Evolutionary conservation across 2,329 filamentous ascomycete genomes (phyloP).

Genomic region (Diaporthe aspalathi): DNA sequence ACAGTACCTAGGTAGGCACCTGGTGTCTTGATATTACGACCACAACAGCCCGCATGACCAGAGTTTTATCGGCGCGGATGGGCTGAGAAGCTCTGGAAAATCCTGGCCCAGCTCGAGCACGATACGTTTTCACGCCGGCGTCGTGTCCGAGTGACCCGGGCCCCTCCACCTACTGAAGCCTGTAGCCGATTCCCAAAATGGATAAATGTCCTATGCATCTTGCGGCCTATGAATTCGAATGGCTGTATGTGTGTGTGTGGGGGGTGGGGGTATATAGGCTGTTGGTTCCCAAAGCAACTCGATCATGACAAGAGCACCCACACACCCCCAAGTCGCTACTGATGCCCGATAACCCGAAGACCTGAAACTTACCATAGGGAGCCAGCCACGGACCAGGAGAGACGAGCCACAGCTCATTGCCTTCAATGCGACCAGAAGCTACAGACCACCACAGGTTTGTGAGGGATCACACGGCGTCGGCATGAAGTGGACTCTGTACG

Average conservation of each 20-base stretch:
- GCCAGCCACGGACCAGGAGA: not conserved
- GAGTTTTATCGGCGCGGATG: not conserved
- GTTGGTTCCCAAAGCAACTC: not conserved
- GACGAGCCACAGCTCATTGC: not conserved
- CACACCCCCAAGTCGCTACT: too few relatives aligned
- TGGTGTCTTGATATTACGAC: not conserved
- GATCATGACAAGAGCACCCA: too few relatives aligned
- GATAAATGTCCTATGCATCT: too few relatives aligned
- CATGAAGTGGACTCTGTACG: not conserved
- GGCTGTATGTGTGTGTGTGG: not conserved
- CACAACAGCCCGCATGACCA: not conserved
- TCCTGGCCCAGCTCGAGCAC: not conserved
- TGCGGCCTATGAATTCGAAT: too few relatives aligned
- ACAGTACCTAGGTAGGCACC: slow-evolving; percentile 1
- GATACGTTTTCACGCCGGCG: not conserved
- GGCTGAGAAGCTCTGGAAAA: not conserved
- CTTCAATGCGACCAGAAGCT: not conserved
- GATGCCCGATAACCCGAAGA: not conserved
- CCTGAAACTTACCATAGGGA: not conserved
- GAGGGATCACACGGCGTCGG: not conserved
- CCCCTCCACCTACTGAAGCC: too few relatives aligned
- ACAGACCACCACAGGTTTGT: not conserved
- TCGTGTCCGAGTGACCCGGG: not conserved
- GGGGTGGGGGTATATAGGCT: too few relatives aligned
- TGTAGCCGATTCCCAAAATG: too few relatives aligned